Base-by-base conservation (phyloP, 257 asterid species). In the Striga asiatica region DNA sequence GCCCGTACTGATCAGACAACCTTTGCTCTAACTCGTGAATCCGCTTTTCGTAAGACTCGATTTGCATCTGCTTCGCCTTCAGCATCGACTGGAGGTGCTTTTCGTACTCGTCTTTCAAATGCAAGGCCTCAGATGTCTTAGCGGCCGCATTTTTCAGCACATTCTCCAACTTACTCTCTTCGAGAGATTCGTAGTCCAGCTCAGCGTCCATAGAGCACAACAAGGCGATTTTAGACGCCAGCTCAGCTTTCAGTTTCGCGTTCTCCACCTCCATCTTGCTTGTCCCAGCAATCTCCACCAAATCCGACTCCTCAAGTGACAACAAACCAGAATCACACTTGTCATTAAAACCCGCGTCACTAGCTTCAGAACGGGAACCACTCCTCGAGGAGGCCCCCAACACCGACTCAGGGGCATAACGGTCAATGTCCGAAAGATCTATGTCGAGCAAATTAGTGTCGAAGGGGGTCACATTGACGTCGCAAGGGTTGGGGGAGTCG, bases 211-310 rank as follows among this genome's bases (percentile, higher is more conserved):
- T 71, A 16, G 97, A 84, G 64, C 95, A 84, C 25, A 91, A 64
- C 27, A 84, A 63, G 18, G 98, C 97, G 42, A 91, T 91, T 72
- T 88, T 88, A 9, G 98, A 80, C 76, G 98, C 97, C 61, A 91
- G 98, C 65, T 87, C 97, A 56, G 98, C 96, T 77, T 83, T 91
- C 47, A 91, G 74, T 66, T 79, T 88, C 1, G 97, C 99, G 76
- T 87, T 88, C 75, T 92, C 97, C 28, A 88, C 99, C 65, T 92
- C 99, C 76, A 88, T 64, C 77, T 81, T 88, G 79, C 97, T 84
- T 13, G 95, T 88, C 58, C 99, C 97, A 2, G 86, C 94, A 67
- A 92, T 81, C 76, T 88, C 99, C 18, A 82, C 77, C 78, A 91
- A 63, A 68, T 81, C 99, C 0, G 82, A 77, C 21, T 73, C 89